phyloP scores from a whole-genome alignment of 331 rosid genomes.

The Malus hybrid region DNA sequence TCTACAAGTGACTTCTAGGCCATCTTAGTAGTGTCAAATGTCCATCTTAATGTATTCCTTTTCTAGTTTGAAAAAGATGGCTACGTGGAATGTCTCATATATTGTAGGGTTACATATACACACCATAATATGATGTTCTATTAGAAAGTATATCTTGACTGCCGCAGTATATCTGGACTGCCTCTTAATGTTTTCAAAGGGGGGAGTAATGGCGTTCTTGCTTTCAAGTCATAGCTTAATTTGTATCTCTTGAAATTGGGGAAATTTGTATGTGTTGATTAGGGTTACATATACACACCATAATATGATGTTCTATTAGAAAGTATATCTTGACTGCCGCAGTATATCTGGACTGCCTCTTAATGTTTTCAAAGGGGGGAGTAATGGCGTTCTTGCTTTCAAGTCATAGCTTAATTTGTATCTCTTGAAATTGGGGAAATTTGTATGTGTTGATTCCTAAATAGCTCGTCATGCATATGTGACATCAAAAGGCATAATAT shows the following conservation, averaged over 20 bases:
- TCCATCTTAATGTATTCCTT: background rate
- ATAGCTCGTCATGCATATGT: background rate
- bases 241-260: background rate
- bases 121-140: background rate
- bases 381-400: background rate
- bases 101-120: background rate
- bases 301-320: background rate
- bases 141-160: background rate
- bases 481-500: background rate
- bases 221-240: background rate
- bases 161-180: background rate
- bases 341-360: background rate
- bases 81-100: background rate
- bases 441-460: background rate
- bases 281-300: background rate
- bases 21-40: background rate
- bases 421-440: background rate
- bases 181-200: background rate
- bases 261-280: background rate
- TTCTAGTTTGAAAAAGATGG: background rate
- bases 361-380: background rate
- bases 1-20: background rate
- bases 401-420: background rate
- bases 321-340: background rate
- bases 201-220: background rate